phyloP scores from a whole-genome alignment of 306 rosid species.

The Parietaria judaica region DNA sequence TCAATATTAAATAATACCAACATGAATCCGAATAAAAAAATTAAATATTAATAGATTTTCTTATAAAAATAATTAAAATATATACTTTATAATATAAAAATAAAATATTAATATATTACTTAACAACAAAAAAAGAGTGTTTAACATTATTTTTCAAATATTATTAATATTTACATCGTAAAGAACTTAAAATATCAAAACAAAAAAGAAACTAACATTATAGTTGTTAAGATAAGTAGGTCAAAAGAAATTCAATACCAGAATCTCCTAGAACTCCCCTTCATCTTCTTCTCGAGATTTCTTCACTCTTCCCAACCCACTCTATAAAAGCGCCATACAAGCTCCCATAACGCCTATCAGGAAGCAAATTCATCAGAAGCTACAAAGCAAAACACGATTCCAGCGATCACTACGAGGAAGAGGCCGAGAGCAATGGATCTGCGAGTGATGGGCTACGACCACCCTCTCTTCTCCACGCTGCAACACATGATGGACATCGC shows the following conservation, averaged over 20 bases:
- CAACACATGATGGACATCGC: slow-evolving; percentile 45
- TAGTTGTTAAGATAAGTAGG: too few relatives aligned
- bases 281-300: neutral
- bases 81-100: too few relatives aligned
- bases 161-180: too few relatives aligned
- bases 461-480: slow-evolving; percentile 51
- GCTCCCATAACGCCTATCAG: neutral
- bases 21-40: too few relatives aligned
- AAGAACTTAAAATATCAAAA: too few relatives aligned
- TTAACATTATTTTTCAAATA: too few relatives aligned
- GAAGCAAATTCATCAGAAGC: neutral
- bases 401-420: neutral
- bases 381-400: neutral
- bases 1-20: too few relatives aligned
- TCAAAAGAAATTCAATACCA: neutral
- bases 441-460: slow-evolving; percentile 32
- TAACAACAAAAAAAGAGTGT: too few relatives aligned
- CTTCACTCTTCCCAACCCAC: neutral
- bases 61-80: too few relatives aligned
- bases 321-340: neutral
- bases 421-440: neutral
- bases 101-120: too few relatives aligned
- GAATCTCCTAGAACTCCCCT: neutral
- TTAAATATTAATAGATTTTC: too few relatives aligned
- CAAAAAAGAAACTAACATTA: too few relatives aligned